Conservation (phyloP, 1,284 basidiomycete genomes). For the Calocybe gambosa region DNA sequence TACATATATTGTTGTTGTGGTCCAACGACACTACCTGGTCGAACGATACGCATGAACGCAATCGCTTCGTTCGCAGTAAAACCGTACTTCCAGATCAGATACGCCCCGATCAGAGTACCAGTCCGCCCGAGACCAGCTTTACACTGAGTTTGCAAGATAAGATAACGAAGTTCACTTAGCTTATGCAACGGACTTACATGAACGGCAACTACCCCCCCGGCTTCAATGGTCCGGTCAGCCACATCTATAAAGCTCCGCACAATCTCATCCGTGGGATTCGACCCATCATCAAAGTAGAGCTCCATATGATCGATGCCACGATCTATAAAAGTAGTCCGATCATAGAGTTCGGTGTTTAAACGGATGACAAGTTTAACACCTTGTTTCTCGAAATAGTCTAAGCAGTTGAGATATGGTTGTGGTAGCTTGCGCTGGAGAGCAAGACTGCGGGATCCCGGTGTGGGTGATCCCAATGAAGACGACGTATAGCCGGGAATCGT, state of each 20-base stretch:
- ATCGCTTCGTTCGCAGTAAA: slow-evolving; percentile 98
- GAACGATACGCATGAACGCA: slow-evolving; percentile 96
- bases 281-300: slow-evolving; percentile 98
- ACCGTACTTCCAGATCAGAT: slow-evolving; percentile 98
- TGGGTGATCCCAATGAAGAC: slow-evolving; percentile 28
- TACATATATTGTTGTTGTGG: slow-evolving; percentile 96
- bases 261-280: slow-evolving; percentile 93
- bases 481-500: slow-evolving; percentile 20
- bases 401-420: slow-evolving; percentile 78
- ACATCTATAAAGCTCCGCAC: slow-evolving; percentile 85
- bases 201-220: slow-evolving; percentile 81
- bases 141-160: slow-evolving; percentile 49
- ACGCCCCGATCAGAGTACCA: slow-evolving; percentile 94
- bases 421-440: slow-evolving; percentile 74
- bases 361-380: slow-evolving; percentile 91
- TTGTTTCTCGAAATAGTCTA: slow-evolving; percentile 87
- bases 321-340: slow-evolving; percentile 78
- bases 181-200: slow-evolving; percentile 52
- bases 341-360: slow-evolving; percentile 93
- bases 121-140: slow-evolving; percentile 92
- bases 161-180: background rate
- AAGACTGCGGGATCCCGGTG: slow-evolving; percentile 35
- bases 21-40: slow-evolving; percentile 94
- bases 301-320: slow-evolving; percentile 88
- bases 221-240: slow-evolving; percentile 72